phyloP scores from a whole-genome alignment of 257 asterid species.

The Solanum microdontum region DNA sequence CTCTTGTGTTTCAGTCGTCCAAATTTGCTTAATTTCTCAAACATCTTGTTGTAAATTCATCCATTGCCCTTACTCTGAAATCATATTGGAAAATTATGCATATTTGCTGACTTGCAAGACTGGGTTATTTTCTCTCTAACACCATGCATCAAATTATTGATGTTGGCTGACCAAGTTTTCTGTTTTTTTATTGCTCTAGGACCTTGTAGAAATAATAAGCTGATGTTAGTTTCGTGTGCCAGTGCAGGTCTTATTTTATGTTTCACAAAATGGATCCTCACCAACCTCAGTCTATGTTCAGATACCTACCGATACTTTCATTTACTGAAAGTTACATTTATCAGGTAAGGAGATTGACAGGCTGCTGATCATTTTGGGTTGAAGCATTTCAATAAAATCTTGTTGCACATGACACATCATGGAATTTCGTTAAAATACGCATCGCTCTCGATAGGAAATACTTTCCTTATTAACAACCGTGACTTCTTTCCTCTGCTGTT shows the following conservation, averaged over 20 bases:
- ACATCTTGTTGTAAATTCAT: not conserved
- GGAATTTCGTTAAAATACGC: not conserved
- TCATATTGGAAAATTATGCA: not conserved
- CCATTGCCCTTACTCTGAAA: not conserved
- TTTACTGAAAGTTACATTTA: constrained; percentile 86
- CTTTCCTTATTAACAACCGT: not conserved
- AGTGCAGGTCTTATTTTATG: constrained; percentile 94
- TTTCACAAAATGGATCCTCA: constrained; percentile 72
- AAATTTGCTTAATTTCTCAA: not conserved
- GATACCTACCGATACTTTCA: constrained; percentile 74
- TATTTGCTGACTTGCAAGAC: not conserved
- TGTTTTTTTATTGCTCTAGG: not conserved
- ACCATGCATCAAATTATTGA: not conserved
- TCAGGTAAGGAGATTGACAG: constrained; percentile 40
- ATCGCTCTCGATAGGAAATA: not conserved
- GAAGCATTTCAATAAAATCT: not conserved
- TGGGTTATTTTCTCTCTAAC: not conserved
- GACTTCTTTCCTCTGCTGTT: not conserved
- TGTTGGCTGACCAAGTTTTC: not conserved
- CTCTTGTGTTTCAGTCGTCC: not conserved
- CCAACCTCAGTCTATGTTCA: constrained; percentile 52
- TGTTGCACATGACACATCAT: not conserved
- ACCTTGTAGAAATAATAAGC: not conserved
- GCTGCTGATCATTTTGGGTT: not conserved
- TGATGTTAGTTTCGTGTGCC: constrained; percentile 7